These are phyloP conservation scores for Nitzschia sp. DNA, from an alignment of 108 stramenopile species.

Conservation along the genomic window DNA sequence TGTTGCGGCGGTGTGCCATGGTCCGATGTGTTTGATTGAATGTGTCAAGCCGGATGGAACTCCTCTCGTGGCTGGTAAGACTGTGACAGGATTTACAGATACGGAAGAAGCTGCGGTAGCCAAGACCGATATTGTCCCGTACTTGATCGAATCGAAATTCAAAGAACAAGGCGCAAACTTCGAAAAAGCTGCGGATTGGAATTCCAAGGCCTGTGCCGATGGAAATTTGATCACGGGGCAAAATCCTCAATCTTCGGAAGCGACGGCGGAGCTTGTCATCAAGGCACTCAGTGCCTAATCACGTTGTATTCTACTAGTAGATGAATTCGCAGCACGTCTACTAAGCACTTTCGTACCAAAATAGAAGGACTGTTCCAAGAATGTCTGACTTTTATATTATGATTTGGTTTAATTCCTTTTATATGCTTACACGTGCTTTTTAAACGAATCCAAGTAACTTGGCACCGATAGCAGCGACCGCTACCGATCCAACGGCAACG, in stretches of 20 bases:
- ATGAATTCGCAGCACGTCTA: no score
- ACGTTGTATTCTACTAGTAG: no score
- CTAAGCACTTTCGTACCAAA: no score
- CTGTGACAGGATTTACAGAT: slow-evolving; percentile 77
- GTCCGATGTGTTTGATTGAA: slow-evolving; percentile 65
- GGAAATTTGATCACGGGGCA: slow-evolving; percentile 84
- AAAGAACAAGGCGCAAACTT: slow-evolving; percentile 76
- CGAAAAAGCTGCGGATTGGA: slow-evolving; percentile 74
- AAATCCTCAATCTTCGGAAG: slow-evolving; percentile 67
- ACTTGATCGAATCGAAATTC: slow-evolving; percentile 66
- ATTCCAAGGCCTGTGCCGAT: slow-evolving; percentile 63
- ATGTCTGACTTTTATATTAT: not conserved
- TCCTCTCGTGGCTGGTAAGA: slow-evolving; percentile 61
- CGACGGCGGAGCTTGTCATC: slow-evolving; percentile 54
- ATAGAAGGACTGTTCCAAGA: no score
- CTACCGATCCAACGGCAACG: slow-evolving; percentile 48
- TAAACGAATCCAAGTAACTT: slow-evolving; percentile 33
- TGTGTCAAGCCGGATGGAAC: slow-evolving; percentile 62
- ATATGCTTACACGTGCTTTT: not conserved
- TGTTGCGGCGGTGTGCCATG: slow-evolving; percentile 80
- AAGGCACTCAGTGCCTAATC: slow-evolving; percentile 21
- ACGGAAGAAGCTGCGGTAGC: slow-evolving; percentile 73
- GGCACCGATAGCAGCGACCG: slow-evolving; percentile 52
- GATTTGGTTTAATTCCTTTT: no score
- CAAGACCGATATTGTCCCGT: slow-evolving; percentile 58